Evolutionary conservation across 1,284 basidiomycete species (phyloP).

Genomic region (Phlebopus sp.): DNA sequence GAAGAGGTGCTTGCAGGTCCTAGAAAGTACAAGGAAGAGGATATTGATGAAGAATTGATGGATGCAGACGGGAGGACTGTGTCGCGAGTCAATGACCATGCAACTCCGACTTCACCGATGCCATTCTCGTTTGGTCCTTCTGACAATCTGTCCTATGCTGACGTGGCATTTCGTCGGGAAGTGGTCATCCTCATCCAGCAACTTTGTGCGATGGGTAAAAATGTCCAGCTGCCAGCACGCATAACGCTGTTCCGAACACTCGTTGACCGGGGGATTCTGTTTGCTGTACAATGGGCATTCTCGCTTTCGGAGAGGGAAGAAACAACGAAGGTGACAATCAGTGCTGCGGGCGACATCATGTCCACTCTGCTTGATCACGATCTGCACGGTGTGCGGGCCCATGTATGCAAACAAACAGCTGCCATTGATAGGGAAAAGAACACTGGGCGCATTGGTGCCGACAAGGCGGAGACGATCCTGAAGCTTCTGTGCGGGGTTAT

Average conservation of each 20-base stretch:
- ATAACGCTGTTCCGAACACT: slow-evolving; percentile 87
- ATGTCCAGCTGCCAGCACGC: slow-evolving; percentile 86
- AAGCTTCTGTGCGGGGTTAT: slow-evolving; percentile 76
- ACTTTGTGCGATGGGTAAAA: slow-evolving; percentile 94
- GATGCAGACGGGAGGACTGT: slow-evolving; percentile 23
- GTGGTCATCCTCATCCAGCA: slow-evolving; percentile 89
- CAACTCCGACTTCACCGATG: slow-evolving; percentile 21
- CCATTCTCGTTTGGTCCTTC: slow-evolving; percentile 52
- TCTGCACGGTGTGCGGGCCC: slow-evolving; percentile 79
- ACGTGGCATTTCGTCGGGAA: slow-evolving; percentile 60
- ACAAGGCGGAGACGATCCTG: slow-evolving; percentile 72
- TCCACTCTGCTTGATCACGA: slow-evolving; percentile 91
- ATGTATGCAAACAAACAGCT: slow-evolving; percentile 79
- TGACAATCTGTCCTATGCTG: slow-evolving; percentile 46
- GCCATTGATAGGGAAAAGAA: slow-evolving; percentile 60
- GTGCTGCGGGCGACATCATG: slow-evolving; percentile 86
- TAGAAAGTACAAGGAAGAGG: slow-evolving; percentile 28
- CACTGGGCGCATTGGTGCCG: slow-evolving; percentile 51
- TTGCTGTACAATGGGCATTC: slow-evolving; percentile 90
- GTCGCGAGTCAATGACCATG: slow-evolving; percentile 27
- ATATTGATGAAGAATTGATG: slow-evolving; percentile 23
- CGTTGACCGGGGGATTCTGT: slow-evolving; percentile 85
- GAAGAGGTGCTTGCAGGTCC: slow-evolving; percentile 51
- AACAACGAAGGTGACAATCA: slow-evolving; percentile 49
- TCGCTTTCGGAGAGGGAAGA: slow-evolving; percentile 49